phyloP scores from a whole-genome alignment of 805 yeast genomes.

The Candida succiphila region DNA sequence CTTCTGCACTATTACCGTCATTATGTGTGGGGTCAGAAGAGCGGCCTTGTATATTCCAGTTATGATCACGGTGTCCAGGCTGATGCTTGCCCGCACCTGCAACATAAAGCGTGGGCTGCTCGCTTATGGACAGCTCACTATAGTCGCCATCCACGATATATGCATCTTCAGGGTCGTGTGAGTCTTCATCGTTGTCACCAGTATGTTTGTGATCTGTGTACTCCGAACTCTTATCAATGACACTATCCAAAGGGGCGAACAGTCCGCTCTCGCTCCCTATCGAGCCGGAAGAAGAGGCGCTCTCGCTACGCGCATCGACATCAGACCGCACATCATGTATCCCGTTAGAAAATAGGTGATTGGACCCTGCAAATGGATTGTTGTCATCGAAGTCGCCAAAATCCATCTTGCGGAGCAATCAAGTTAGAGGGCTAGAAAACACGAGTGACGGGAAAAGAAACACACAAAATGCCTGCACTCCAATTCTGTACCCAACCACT shows the following conservation, averaged over 20 bases:
- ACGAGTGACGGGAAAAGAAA: no score
- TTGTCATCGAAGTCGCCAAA: conserved; percentile 24
- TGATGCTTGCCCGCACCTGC: no score
- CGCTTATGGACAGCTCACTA: conserved; percentile 6
- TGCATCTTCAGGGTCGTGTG: conserved; percentile 1
- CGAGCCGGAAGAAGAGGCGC: no score
- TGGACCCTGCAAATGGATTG: conserved; percentile 26
- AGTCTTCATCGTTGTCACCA: conserved; percentile 1
- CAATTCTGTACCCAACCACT: no score
- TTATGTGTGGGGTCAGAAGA: background rate
- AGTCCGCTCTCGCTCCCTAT: no score
- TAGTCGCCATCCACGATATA: conserved; percentile 1
- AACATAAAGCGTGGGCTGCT: conserved; percentile 10
- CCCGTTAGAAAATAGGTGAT: conserved; percentile 20
- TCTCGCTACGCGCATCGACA: no score
- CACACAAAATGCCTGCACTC: no score
- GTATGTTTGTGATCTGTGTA: background rate
- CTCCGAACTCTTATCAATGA: no score
- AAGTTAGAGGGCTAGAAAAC: no score
- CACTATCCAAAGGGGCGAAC: no score
- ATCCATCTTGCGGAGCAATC: conserved; percentile 7
- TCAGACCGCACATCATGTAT: no score
- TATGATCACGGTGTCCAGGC: no score
- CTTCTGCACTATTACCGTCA: background rate
- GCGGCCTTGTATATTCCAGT: conserved; percentile 2